Percentiles rank a stretch among this genome's conserved stretches.
Conservation (phyloP, 192 early-diverging fungal genomes). For the Piromyces finnis region DNA sequence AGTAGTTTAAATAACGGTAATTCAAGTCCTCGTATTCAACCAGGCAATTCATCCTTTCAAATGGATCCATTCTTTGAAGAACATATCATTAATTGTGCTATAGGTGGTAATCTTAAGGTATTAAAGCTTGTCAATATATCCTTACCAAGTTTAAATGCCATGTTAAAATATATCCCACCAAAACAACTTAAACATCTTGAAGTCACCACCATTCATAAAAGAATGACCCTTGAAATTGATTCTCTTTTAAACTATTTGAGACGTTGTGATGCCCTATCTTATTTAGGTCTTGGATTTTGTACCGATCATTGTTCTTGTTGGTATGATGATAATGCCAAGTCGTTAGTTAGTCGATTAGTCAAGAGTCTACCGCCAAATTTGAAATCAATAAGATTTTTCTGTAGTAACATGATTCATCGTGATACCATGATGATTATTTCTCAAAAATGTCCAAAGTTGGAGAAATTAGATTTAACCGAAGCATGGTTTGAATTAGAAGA, state of each 20-base stretch:
- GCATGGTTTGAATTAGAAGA: neutral
- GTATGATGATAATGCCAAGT: neutral
- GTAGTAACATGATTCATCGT: neutral
- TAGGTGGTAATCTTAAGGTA: neutral
- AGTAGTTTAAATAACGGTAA: neutral
- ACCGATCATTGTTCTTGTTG: neutral
- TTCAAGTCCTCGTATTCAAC: neutral
- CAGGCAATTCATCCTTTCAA: neutral
- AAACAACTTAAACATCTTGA: neutral
- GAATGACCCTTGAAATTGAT: neutral
- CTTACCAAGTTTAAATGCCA: neutral
- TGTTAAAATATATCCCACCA: neutral
- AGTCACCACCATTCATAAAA: neutral
- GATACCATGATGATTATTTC: neutral
- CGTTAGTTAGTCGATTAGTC: neutral
- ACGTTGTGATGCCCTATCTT: neutral
- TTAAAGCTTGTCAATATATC: neutral
- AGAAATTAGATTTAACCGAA: neutral
- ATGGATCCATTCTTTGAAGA: neutral
- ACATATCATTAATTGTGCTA: neutral
- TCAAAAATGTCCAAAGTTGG: neutral
- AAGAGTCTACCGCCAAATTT: neutral
- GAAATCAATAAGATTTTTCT: neutral
- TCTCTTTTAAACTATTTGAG: neutral
- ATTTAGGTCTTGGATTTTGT: neutral